These are phyloP conservation scores for Cyclotella kingstonii DNA, from an alignment of 108 stramenopile genomes.

Conservation along the genomic window DNA sequence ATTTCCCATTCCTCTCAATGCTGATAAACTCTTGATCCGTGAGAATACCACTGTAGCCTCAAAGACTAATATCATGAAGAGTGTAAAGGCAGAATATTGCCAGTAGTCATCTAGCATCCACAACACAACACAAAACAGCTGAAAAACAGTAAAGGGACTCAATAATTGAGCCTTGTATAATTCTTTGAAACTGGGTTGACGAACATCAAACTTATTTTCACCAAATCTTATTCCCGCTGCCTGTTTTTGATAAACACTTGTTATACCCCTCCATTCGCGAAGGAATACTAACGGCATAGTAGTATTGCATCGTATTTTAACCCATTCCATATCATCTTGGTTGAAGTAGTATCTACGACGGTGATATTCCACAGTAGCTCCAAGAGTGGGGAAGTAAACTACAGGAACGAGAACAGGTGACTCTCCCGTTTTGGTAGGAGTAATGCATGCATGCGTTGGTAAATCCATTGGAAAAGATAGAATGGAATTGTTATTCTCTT, in stretches of 20 bases:
- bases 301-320: conserved; percentile 87
- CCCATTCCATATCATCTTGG: conserved; percentile 52
- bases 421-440: conserved; percentile 62
- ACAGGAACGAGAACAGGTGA: conserved; percentile 62
- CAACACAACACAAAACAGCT: conserved; percentile 86
- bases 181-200: conserved; percentile 87
- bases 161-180: conserved; percentile 93
- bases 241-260: conserved; percentile 51
- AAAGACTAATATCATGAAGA: conserved; percentile 92
- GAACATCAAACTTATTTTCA: conserved; percentile 81
- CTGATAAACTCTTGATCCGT: conserved; percentile 65
- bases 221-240: conserved; percentile 87
- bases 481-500: conserved; percentile 27
- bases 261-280: conserved; percentile 73
- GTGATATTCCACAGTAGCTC: conserved; percentile 90
- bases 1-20: conserved; percentile 82
- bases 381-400: conserved; percentile 72
- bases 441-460: conserved; percentile 76
- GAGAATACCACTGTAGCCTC: conserved; percentile 93
- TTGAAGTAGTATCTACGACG: conserved; percentile 75
- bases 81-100: conserved; percentile 88
- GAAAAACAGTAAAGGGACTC: conserved; percentile 92
- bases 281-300: conserved; percentile 71
- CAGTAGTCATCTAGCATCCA: conserved; percentile 97
- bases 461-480: conserved; percentile 43